Evolutionary conservation across 2,329 filamentous ascomycete species (phyloP).

Genomic region (Grosmannia serpens): DNA sequence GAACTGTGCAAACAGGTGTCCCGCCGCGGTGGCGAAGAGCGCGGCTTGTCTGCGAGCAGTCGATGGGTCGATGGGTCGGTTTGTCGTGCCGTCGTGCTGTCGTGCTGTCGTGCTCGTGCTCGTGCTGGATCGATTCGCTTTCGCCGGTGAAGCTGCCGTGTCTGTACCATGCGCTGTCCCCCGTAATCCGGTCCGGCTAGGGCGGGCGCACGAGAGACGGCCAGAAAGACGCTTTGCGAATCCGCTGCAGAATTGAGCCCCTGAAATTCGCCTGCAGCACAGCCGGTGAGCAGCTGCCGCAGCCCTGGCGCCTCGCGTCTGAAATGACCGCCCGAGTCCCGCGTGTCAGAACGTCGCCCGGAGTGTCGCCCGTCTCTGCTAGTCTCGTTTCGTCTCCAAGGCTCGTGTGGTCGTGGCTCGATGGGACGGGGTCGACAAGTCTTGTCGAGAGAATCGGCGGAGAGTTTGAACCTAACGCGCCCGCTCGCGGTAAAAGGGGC

Average conservation of each 20-base stretch:
- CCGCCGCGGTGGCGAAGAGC: not conserved
- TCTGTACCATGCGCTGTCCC: no score
- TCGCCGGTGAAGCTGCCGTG: no score
- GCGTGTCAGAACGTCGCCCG: no score
- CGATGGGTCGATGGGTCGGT: no score
- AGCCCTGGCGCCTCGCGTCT: not conserved
- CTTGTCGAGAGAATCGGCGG: not conserved
- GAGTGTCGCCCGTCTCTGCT: not conserved
- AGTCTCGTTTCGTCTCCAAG: not conserved
- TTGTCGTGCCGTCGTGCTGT: no score
- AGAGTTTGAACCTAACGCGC: not conserved
- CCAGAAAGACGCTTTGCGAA: not conserved
- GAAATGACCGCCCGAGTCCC: no score
- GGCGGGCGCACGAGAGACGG: no score
- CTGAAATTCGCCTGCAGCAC: not conserved
- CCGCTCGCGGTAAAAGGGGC: not conserved
- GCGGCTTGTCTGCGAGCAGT: not conserved
- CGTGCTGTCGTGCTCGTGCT: no score
- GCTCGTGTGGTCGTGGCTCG: not conserved
- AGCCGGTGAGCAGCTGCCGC: no score
- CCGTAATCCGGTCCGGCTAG: no score
- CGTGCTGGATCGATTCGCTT: no score
- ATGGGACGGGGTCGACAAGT: not conserved
- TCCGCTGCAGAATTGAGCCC: not conserved
- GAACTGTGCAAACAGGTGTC: no score